Evolutionary conservation across 2,329 filamentous ascomycete genomes (phyloP), one percentile per base, ranked within the genome.

Genomic region (Huntiella abstrusa): DNA sequence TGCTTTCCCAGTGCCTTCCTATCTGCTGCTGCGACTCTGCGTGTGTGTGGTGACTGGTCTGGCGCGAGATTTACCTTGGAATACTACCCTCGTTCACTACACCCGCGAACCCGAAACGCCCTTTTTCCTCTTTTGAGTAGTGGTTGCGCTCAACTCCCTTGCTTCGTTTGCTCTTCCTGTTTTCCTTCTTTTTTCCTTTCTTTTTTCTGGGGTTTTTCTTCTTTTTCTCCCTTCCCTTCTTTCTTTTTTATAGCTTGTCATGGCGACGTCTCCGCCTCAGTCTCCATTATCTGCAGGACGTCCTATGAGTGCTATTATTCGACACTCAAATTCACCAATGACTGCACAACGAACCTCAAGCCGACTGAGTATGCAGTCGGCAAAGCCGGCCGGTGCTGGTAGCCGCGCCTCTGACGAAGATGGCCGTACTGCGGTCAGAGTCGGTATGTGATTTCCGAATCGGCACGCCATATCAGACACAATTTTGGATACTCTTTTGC

Each of bases 331-430:
- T 33, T 28, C 48, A 28, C 48, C 48, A 17, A 41, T 47, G 45
- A 38, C 48, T 40, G 70, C 80, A 38, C 71, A 68, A 16, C 63
- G 84, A 60, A 91, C 83, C 59, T 83, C 71, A 54, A 93, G 85
- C 64, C 82, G 87, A 55, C 69, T 93, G 71, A 93, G 85, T 65
- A 80, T 81, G 67, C 79, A 71, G 56, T 43, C 41, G n/a, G 83
- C 82, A 65, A 88, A 82, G 62, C 66, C 68, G 40, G 77, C 70
- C 45, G 80, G 77, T 47, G 73, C 71, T 54, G 77, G 80, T 52
- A 93, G 84, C 64, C 75, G 84, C 58, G 80, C 81, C 17, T 93
- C 86, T 0, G 87, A 95, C 56, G 87, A 95, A 55, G 87, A 94
- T 60, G 73, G 72, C 52, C 87, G 83, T 60, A 94, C 87, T 5